Percentiles rank a stretch among this genome's conserved stretches.
These are phyloP conservation scores for Ogataea trehaloabstinens DNA, from an alignment of 805 yeast species.

Conservation along the genomic window DNA sequence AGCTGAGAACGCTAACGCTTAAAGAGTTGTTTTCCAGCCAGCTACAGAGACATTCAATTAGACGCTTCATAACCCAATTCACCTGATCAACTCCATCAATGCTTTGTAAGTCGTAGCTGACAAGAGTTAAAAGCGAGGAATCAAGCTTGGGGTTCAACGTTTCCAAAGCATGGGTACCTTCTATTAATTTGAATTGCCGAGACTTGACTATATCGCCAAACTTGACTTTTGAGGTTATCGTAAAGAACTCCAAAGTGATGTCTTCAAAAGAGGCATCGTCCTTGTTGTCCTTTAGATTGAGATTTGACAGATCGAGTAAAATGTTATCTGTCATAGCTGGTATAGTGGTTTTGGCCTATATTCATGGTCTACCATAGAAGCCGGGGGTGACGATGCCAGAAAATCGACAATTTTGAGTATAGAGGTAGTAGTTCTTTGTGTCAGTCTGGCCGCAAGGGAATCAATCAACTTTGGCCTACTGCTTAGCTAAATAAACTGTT, in stretches of 20 bases:
- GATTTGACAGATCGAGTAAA: constrained; percentile 6
- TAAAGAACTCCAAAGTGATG: constrained; percentile 52
- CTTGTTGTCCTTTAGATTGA: constrained; percentile 1
- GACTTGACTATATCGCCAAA: constrained; percentile 60
- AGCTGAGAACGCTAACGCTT: constrained; percentile 74
- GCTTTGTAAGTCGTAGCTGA: constrained; percentile 43
- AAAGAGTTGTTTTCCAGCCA: constrained; percentile 80
- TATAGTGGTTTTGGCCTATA: too few relatives aligned
- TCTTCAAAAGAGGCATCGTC: constrained; percentile 36
- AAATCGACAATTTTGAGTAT: too few relatives aligned
- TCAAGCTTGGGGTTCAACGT: constrained; percentile 70
- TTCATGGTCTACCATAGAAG: too few relatives aligned
- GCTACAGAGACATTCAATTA: constrained; percentile 53
- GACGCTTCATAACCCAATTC: constrained; percentile 49
- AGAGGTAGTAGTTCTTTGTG: too few relatives aligned
- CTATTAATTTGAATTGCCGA: constrained; percentile 62
- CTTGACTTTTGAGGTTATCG: constrained; percentile 27
- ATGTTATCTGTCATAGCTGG: constrained; percentile 12
- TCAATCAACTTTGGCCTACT: too few relatives aligned
- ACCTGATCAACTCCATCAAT: constrained; percentile 37
- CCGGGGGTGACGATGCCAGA: too few relatives aligned
- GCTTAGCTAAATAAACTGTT: too few relatives aligned
- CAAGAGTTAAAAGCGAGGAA: constrained; percentile 60
- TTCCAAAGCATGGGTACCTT: constrained; percentile 88
- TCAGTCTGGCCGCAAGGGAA: too few relatives aligned